Percentiles rank a stretch among this genome's conserved stretches.
Conservation (phyloP, 345 rosid species). For the Lepidium aucheri region DNA sequence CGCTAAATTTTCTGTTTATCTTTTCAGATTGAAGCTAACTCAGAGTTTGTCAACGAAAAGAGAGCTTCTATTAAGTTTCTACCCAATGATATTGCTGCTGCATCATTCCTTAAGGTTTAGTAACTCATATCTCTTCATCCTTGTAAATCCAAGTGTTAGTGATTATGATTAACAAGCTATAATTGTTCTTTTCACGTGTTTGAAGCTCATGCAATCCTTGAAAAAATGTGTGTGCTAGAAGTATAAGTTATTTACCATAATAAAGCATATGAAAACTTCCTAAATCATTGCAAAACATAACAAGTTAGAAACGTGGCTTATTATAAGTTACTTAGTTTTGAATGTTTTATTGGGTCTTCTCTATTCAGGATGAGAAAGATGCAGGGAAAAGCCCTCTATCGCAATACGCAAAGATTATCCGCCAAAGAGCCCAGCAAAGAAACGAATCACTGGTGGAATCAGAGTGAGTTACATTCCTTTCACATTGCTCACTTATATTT, state of each 20-base stretch:
- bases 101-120: constrained; percentile 57
- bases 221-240: background rate
- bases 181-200: background rate
- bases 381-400: constrained; percentile 62
- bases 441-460: constrained; percentile 67
- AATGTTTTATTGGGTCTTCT: background rate
- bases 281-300: background rate
- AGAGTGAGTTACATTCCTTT: constrained; percentile 39
- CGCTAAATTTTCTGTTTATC: background rate
- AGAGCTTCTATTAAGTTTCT: constrained; percentile 49
- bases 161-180: background rate
- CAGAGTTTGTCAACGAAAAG: constrained; percentile 48
- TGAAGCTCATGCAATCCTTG: background rate
- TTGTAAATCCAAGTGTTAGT: background rate
- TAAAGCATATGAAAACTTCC: background rate
- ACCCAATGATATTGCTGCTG: constrained; percentile 66
- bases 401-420: constrained; percentile 40
- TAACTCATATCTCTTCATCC: background rate
- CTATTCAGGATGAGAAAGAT: constrained; percentile 55
- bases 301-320: background rate
- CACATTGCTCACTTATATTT: background rate
- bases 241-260: background rate
- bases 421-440: constrained; percentile 64
- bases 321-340: background rate
- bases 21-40: constrained; percentile 61